Percentiles rank a stretch among this genome's conserved stretches.
Evolutionary conservation across 1,284 basidiomycete species (phyloP).

Genomic region (Trichosporon coremiiforme): DNA sequence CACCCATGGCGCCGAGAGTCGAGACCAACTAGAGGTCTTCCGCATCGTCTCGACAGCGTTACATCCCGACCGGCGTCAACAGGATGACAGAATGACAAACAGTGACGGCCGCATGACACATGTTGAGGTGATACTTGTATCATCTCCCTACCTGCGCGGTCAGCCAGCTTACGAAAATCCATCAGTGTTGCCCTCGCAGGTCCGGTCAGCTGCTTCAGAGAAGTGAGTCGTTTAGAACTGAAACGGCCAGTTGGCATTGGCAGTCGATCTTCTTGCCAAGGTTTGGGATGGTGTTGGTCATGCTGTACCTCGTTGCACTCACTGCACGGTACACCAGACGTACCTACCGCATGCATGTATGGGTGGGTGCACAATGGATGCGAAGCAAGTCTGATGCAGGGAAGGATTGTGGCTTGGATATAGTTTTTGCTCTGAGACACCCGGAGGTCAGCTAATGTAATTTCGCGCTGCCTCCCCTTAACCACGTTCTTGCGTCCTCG

Average conservation of each 20-base stretch:
- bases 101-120: neutral
- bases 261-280: too few relatives aligned
- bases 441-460: constrained; percentile 4
- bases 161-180: neutral
- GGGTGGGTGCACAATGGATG: neutral
- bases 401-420: constrained; percentile 3
- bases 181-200: neutral
- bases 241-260: too few relatives aligned
- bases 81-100: neutral
- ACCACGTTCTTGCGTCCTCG: neutral
- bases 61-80: neutral
- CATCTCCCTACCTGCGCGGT: neutral
- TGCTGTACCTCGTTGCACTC: neutral
- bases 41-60: neutral
- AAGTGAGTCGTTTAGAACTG: too few relatives aligned
- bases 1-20: neutral
- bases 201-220: too few relatives aligned
- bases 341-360: neutral
- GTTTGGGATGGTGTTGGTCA: too few relatives aligned
- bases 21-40: neutral
- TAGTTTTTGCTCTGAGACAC: constrained; percentile 15
- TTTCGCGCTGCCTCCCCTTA: constrained; percentile 6
- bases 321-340: too few relatives aligned
- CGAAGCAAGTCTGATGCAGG: neutral
- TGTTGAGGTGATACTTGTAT: neutral